Evolutionary conservation across 1,284 basidiomycete species (phyloP).

Genomic region (Apiotrichum akiyoshidainum): DNA sequence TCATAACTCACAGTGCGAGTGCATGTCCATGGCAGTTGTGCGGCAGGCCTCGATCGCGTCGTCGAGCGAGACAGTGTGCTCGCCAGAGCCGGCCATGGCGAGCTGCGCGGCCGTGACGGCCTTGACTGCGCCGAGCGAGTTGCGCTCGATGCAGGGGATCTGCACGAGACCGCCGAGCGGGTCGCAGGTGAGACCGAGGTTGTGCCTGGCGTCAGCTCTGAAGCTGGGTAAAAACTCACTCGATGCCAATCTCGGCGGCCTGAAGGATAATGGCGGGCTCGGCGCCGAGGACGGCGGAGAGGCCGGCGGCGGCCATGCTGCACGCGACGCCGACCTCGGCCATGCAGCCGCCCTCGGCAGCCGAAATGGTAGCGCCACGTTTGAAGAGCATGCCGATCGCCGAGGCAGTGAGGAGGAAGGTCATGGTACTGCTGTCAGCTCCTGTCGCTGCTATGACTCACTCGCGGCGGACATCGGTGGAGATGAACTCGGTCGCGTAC

Average conservation of each 20-base stretch:
- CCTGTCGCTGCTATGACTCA: constrained; percentile 16
- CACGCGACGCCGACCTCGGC: constrained; percentile 52
- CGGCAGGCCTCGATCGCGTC: constrained; percentile 96
- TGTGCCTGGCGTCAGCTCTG: constrained; percentile 61
- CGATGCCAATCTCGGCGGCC: constrained; percentile 91
- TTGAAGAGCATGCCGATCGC: constrained; percentile 97
- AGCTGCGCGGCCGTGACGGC: constrained; percentile 89
- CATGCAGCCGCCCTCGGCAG: constrained; percentile 77
- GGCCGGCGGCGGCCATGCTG: constrained; percentile 66
- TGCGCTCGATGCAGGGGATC: constrained; percentile 81
- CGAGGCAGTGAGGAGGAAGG: constrained; percentile 77
- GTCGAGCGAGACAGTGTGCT: constrained; percentile 61
- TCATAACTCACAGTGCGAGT: constrained; percentile 41
- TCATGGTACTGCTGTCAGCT: constrained; percentile 57
- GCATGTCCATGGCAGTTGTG: constrained; percentile 68
- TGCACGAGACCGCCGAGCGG: constrained; percentile 81
- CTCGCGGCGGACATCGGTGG: constrained; percentile 33
- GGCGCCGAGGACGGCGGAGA: constrained; percentile 89
- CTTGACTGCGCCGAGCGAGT: constrained; percentile 64
- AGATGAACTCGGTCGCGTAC: constrained; percentile 42
- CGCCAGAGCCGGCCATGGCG: constrained; percentile 82
- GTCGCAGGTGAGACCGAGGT: constrained; percentile 84
- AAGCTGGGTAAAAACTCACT: constrained; percentile 24
- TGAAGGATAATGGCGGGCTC: constrained; percentile 55
- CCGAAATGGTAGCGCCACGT: constrained; percentile 90